phyloP scores from a whole-genome alignment of 2,329 filamentous ascomycete species.

The Exophiala bonariae region DNA sequence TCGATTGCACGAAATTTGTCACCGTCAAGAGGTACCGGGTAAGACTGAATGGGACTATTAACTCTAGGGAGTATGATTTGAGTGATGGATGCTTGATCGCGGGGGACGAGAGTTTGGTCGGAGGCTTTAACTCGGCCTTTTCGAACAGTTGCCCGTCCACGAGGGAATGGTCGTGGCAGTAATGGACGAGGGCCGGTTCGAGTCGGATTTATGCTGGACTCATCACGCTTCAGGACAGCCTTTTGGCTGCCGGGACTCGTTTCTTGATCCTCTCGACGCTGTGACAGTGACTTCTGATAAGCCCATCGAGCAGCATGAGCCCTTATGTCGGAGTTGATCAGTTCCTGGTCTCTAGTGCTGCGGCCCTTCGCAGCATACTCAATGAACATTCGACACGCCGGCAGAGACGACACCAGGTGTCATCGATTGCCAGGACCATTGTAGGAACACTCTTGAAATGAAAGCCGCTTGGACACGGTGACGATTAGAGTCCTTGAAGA shows the following conservation, averaged over 20 bases:
- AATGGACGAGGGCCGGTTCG: neutral
- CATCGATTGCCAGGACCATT: too few relatives aligned
- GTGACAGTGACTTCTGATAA: neutral
- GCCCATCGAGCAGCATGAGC: slow-evolving; percentile 2
- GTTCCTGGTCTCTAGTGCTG: slow-evolving; percentile 3
- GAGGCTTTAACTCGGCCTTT: too few relatives aligned
- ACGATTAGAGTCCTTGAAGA: too few relatives aligned
- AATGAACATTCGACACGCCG: slow-evolving; percentile 1
- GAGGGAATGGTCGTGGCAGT: neutral
- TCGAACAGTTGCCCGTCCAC: too few relatives aligned
- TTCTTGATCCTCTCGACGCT: neutral
- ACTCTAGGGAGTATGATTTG: neutral
- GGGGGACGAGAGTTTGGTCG: too few relatives aligned
- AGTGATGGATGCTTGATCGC: too few relatives aligned
- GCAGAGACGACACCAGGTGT: neutral
- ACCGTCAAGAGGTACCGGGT: slow-evolving; percentile 1
- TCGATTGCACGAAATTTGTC: slow-evolving; percentile 2
- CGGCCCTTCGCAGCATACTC: slow-evolving; percentile 2
- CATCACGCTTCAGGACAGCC: neutral
- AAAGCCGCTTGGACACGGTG: too few relatives aligned
- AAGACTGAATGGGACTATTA: neutral
- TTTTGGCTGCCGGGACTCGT: neutral
- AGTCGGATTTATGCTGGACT: neutral
- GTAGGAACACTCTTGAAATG: too few relatives aligned
- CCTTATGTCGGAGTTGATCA: neutral